Evolutionary conservation across 768 basidiomycete species (phyloP), one percentile per base, ranked within the genome.

Genomic region (Serpula lacrymans): DNA sequence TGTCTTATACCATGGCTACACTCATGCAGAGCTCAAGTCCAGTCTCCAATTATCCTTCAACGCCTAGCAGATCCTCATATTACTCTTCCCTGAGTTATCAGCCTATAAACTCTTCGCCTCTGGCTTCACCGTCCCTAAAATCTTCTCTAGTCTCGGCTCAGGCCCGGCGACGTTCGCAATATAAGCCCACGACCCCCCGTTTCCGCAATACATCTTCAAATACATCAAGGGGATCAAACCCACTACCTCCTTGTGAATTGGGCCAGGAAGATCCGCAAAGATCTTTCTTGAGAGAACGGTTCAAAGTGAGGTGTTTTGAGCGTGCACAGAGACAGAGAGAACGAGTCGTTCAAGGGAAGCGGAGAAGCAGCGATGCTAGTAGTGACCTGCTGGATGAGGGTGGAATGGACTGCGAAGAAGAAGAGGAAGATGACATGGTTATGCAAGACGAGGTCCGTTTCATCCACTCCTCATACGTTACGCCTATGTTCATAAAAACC

Each of bases 241-340:
- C 46, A 3, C 47, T 53, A 17, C 28, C 28, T 59, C 52, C 28
- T 6, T 14, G 12, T 37, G 45, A 22, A 4, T n/a, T 11, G 36
- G 34, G 11, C 12, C 51, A 52, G 34, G 72, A 72, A 39, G 70
- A 76, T 13, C 63, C 79, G 0, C 74, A 78, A 41, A 79, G 74
- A 29, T 49, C 62, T 4, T 72, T 86, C 34, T 56, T 87, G 34
- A 63, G 79, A 20, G 78, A 81, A 37, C 72, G 75, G 22, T 75
- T 86, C 46, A 75, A 74, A 50, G 74, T 73, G 3, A 71, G 75
- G 36, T 85, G 82, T 56, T 53, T 82, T 31, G 79, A 83, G 54
- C 68, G 82, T 14, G 82, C 80, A 1, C 65, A 68, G 24, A 73
- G 72, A 47, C 77, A 77, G 16, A 67, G 83, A 33, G 69, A 70